A percentile compares a stretch with the other conserved stretches of the same genome.
These are phyloP conservation scores for Fonsecaea erecta DNA, from an alignment of 2,329 filamentous ascomycete genomes.

Conservation along the genomic window DNA sequence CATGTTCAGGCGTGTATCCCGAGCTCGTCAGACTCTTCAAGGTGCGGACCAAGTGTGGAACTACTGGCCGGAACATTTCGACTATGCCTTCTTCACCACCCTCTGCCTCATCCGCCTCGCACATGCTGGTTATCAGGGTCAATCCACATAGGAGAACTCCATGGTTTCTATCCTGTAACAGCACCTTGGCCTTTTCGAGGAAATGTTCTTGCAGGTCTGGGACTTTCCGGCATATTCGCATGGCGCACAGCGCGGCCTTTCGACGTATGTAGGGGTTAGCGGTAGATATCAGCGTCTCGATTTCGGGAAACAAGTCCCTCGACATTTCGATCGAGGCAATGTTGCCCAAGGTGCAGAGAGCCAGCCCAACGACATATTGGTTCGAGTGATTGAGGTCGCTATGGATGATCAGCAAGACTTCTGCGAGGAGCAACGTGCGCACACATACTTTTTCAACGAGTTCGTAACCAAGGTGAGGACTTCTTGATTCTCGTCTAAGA, in stretches of 20 bases:
- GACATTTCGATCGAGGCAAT: slow-evolving; percentile 99
- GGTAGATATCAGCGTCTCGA: slow-evolving; percentile 88
- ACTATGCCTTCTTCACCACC: slow-evolving; percentile 81
- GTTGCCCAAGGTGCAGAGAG: slow-evolving; percentile 93
- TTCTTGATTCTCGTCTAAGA: slow-evolving; percentile 98
- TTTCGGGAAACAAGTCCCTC: slow-evolving; percentile 91
- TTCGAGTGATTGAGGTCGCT: slow-evolving; percentile 97
- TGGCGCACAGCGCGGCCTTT: slow-evolving; percentile 97
- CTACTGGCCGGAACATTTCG: slow-evolving; percentile 85
- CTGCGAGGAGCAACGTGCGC: not conserved
- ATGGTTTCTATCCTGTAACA: slow-evolving; percentile 92
- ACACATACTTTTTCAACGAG: slow-evolving; percentile 87
- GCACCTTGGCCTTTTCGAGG: slow-evolving; percentile 84
- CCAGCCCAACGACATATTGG: slow-evolving; percentile 96
- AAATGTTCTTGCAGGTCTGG: slow-evolving; percentile 98
- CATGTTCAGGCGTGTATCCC: slow-evolving; percentile 95
- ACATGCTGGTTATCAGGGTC: slow-evolving; percentile 87
- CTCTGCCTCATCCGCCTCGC: slow-evolving; percentile 91
- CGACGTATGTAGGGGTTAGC: slow-evolving; percentile 97
- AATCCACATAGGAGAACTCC: slow-evolving; percentile 91
- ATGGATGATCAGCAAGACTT: slow-evolving; percentile 43
- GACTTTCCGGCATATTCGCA: slow-evolving; percentile 98
- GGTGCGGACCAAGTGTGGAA: slow-evolving; percentile 84
- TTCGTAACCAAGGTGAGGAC: slow-evolving; percentile 97
- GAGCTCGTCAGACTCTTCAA: slow-evolving; percentile 91